Evolutionary conservation across 202 grass and related monocot species (phyloP).

Genomic region (Zizania palustris): DNA sequence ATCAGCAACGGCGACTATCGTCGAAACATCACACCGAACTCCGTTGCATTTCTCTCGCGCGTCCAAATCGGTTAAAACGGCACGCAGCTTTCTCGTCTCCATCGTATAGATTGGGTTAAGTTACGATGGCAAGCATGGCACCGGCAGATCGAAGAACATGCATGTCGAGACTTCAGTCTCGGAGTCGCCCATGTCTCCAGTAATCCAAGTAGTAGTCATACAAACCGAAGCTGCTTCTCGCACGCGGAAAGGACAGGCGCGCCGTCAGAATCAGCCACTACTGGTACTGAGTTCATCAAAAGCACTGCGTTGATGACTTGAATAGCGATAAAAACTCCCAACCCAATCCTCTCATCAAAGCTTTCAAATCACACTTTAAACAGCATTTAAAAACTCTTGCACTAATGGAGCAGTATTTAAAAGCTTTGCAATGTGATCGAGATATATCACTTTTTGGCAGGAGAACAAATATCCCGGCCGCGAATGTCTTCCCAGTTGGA

Average conservation of each 20-base stretch:
- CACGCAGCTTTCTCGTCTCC: neutral
- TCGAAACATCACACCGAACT: neutral
- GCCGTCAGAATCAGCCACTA: no score
- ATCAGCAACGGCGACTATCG: neutral
- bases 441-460: neutral
- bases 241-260: no score
- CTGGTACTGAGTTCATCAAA: no score
- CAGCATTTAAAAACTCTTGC: neutral
- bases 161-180: neutral
- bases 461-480: constrained; percentile 24
- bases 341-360: constrained; percentile 21
- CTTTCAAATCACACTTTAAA: neutral
- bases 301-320: neutral
- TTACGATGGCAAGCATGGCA: neutral
- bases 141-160: neutral
- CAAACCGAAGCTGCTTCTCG: no score
- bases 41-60: no score
- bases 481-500: constrained; percentile 35
- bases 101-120: neutral
- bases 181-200: neutral
- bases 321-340: constrained; percentile 42
- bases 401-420: constrained; percentile 16
- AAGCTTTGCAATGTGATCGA: no score
- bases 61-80: neutral
- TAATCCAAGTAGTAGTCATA: neutral